Evolutionary conservation across 768 basidiomycete species (phyloP).

Genomic region (Pleurotus giganteus): DNA sequence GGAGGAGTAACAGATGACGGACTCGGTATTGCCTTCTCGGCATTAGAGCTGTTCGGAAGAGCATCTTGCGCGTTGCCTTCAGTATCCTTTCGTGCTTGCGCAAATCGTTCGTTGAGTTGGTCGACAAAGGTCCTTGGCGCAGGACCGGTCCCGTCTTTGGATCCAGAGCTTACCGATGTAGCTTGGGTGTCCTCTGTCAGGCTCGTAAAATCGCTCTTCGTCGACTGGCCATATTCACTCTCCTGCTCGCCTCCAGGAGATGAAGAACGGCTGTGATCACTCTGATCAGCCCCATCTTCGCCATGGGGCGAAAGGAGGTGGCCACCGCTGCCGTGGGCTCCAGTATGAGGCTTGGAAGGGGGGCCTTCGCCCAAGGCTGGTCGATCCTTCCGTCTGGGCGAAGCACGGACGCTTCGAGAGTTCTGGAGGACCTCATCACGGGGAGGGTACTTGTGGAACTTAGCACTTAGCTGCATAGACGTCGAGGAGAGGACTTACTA

Average conservation of each 20-base stretch:
- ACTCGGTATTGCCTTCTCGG: neutral
- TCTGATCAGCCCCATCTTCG: slow-evolving; percentile 42
- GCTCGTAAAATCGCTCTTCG: slow-evolving; percentile 31
- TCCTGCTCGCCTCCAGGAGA: slow-evolving; percentile 47
- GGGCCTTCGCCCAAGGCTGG: slow-evolving; percentile 37
- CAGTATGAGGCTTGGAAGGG: slow-evolving; percentile 12
- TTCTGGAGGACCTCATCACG: slow-evolving; percentile 58
- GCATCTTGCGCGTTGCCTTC: neutral
- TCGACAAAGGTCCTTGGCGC: slow-evolving; percentile 56
- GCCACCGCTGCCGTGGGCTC: slow-evolving; percentile 32
- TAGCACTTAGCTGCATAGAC: neutral
- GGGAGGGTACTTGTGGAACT: slow-evolving; percentile 54
- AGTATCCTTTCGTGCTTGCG: slow-evolving; percentile 13
- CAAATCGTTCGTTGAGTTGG: slow-evolving; percentile 57
- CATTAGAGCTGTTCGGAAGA: neutral
- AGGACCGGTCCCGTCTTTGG: slow-evolving; percentile 33
- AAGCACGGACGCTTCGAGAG: slow-evolving; percentile 67
- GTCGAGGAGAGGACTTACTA: slow-evolving; percentile 43
- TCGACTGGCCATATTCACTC: slow-evolving; percentile 55
- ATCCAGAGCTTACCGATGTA: slow-evolving; percentile 55
- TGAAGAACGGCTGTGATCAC: slow-evolving; percentile 41
- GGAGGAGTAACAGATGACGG: slow-evolving; percentile 27
- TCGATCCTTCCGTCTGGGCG: slow-evolving; percentile 58
- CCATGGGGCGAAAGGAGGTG: slow-evolving; percentile 40
- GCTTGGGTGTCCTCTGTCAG: slow-evolving; percentile 54